A percentile compares a stretch with the other conserved stretches of the same genome.
Conservation (phyloP, 2,329 filamentous ascomycete genomes). For the Colletotrichum truncatum region DNA sequence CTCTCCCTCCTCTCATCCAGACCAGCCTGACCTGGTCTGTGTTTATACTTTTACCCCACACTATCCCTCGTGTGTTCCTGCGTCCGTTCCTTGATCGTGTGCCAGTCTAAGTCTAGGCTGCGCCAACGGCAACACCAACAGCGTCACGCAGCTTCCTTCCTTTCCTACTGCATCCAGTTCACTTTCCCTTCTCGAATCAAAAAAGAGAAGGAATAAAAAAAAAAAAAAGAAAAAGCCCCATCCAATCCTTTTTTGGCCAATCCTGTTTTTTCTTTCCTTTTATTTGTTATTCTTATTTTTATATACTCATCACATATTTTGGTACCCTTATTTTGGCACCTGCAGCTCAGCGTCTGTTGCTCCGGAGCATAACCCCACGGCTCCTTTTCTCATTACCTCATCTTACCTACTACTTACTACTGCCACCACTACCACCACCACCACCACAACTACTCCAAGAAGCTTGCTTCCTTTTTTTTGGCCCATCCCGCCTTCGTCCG, state of each 20-base stretch:
- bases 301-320: no score
- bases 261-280: no score
- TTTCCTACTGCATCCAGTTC: background rate
- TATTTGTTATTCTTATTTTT: no score
- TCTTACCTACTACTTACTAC: background rate
- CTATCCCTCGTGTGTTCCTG: constrained; percentile 16
- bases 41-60: constrained; percentile 23
- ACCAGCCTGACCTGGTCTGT: background rate
- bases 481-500: background rate
- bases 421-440: no score
- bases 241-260: no score
- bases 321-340: background rate
- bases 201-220: no score
- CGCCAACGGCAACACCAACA: background rate
- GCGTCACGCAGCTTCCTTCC: background rate
- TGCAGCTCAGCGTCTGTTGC: background rate
- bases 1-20: no score
- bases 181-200: no score
- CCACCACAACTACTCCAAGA: no score
- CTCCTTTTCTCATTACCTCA: background rate
- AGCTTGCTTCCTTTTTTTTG: background rate
- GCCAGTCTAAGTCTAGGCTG: background rate
- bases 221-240: no score
- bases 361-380: background rate
- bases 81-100: background rate